Evolutionary conservation across 208 protist species (phyloP), one percentile per base, ranked within the genome.

Genomic region (Phytomonas sp.): DNA sequence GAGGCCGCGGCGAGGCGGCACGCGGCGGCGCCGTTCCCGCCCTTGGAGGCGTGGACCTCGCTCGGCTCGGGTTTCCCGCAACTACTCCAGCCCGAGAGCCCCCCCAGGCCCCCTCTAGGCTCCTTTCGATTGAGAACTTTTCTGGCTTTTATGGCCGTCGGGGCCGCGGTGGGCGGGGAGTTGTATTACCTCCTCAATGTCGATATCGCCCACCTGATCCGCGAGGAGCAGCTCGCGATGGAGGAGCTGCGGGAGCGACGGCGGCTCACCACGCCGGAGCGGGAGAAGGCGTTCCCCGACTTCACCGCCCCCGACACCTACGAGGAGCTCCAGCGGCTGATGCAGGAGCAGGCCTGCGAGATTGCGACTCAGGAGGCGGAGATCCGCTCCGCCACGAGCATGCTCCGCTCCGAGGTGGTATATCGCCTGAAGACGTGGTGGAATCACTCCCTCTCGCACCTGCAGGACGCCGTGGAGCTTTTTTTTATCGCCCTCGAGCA

Each of bases 391-490:
- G 60, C 74, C 14, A 85, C 79, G 33, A 83, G 81, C 56, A 82
- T 89, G 65, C 79, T 95, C 31, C 86, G 94, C 75, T 86, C 76
- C 23, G 91, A 95, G 65, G 72, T 80, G 29, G 70, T 86, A 32
- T 94, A 86, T 70, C 79, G 84, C 16, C n/a, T 87, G 30, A 93
- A 92, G 72, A 70, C 86, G 73, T 92, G 91, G 86, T 95, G 91
- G 88, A 95, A 95, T 73, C 66, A 76, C 30, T 85, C 70, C 31
- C 80, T 95, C 30, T 79, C 77, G 40, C 82, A 93, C 71, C 67
- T 95, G 19, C 87, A 95, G 71, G 49, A 73, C 40, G 87, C 88
- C 11, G 36, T 64, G 16, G 66, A 76, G 6, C 40, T 49, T 49
- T 49, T 49, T 16, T 49, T 49, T 12, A 49, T 12, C 40, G 2